phyloP scores from a whole-genome alignment of 805 yeast genomes.

The Suhomyces sp. region DNA sequence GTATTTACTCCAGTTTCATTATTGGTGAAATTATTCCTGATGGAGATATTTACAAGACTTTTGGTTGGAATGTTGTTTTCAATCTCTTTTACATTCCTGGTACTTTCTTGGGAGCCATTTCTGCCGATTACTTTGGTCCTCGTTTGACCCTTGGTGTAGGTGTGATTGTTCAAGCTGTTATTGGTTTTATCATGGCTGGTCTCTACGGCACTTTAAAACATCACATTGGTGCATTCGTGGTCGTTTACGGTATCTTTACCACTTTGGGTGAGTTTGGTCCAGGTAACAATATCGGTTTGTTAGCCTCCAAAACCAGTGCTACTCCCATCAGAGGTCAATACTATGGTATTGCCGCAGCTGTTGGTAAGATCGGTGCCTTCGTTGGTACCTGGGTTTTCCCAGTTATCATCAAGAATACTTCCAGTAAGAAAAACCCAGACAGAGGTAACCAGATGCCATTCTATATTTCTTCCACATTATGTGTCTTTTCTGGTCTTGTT shows the following conservation, averaged over 20 bases:
- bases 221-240: slow-evolving; percentile 75
- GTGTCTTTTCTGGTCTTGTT: slow-evolving; percentile 65
- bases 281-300: slow-evolving; percentile 86
- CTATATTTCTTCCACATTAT: slow-evolving; percentile 75
- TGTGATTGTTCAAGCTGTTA: slow-evolving; percentile 64
- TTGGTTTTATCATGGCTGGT: slow-evolving; percentile 85
- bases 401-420: slow-evolving; percentile 56
- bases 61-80: slow-evolving; percentile 91
- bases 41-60: slow-evolving; percentile 63
- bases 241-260: slow-evolving; percentile 83
- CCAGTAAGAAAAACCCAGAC: slow-evolving; percentile 38
- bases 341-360: slow-evolving; percentile 88
- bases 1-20: slow-evolving; percentile 76
- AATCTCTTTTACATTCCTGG: slow-evolving; percentile 91
- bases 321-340: slow-evolving; percentile 88
- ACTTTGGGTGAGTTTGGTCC: slow-evolving; percentile 92
- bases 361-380: slow-evolving; percentile 91
- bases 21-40: slow-evolving; percentile 55
- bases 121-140: slow-evolving; percentile 91
- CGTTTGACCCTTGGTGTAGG: slow-evolving; percentile 73
- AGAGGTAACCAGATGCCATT: slow-evolving; percentile 73
- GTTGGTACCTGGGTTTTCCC: slow-evolving; percentile 90
- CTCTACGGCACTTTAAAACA: slow-evolving; percentile 51
- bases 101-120: slow-evolving; percentile 77
- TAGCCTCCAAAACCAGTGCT: slow-evolving; percentile 83